Percentiles rank a stretch among this genome's conserved stretches.
Conservation (phyloP, 257 asterid genomes). For the Penstemon barbatus region DNA sequence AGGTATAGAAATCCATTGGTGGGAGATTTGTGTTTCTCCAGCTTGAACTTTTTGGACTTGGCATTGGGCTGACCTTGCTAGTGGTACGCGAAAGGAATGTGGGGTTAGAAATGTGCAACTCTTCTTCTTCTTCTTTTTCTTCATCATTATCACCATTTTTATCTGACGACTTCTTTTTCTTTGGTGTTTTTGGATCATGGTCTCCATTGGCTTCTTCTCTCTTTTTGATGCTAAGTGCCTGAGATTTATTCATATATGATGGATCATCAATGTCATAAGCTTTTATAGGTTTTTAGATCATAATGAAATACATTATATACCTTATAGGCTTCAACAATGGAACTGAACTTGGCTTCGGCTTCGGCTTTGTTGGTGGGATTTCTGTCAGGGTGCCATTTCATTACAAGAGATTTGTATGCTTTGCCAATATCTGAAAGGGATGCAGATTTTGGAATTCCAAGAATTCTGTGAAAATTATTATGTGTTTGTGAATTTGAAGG, state of each 20-base stretch:
- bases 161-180: conserved; percentile 38
- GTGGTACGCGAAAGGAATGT: conserved; percentile 66
- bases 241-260: conserved; percentile 17
- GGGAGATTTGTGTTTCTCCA: conserved; percentile 32
- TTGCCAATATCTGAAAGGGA: conserved; percentile 68
- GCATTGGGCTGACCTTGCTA: conserved; percentile 43
- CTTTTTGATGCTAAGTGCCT: conserved; percentile 72
- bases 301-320: conserved; percentile 29
- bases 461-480: conserved; percentile 53
- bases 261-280: not conserved
- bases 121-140: conserved; percentile 31
- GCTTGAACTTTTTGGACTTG: conserved; percentile 41
- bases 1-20: conserved; percentile 31
- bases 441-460: conserved; percentile 71
- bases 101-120: conserved; percentile 62
- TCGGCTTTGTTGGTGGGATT: conserved; percentile 61
- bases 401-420: conserved; percentile 68
- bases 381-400: conserved; percentile 86
- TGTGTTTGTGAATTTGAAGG: conserved; percentile 41
- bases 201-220: conserved; percentile 54
- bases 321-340: conserved; percentile 86
- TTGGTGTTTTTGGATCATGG: conserved; percentile 39
- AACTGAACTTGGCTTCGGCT: conserved; percentile 58
- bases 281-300: too few relatives aligned
- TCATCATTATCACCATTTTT: conserved; percentile 10